A percentile compares a stretch with the other conserved stretches of the same genome.
phyloP scores from a whole-genome alignment of 805 yeast species.

The Cyberlindnera mrakii region DNA sequence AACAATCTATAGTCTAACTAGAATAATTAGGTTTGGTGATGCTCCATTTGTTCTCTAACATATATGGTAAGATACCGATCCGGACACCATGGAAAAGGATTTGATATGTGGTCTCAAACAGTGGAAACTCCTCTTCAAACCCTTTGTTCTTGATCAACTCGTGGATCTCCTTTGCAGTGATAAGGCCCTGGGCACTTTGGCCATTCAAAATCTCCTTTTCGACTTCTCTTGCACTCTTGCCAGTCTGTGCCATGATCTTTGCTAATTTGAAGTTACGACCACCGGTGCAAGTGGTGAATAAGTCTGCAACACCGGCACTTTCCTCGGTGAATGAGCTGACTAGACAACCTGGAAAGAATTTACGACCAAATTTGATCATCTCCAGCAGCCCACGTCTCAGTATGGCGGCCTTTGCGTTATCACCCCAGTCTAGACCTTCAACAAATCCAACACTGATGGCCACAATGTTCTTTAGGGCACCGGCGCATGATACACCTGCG shows the following conservation, averaged over 20 bases:
- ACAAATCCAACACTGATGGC: constrained; percentile 95
- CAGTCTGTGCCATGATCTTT: constrained; percentile 69
- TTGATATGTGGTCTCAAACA: constrained; percentile 34
- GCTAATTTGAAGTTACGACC: constrained; percentile 94
- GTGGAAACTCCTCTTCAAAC: constrained; percentile 48
- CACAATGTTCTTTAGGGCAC: constrained; percentile 91
- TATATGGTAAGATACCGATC: constrained; percentile 53
- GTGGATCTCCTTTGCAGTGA: constrained; percentile 84
- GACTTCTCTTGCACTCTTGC: constrained; percentile 66
- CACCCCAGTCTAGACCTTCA: constrained; percentile 98
- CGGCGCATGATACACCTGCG: constrained; percentile 91
- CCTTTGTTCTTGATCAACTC: constrained; percentile 41
- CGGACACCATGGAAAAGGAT: constrained; percentile 56
- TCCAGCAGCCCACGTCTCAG: constrained; percentile 92
- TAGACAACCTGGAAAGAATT: constrained; percentile 66
- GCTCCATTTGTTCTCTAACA: constrained; percentile 36
- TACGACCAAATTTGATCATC: constrained; percentile 74
- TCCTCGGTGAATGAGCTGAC: constrained; percentile 86
- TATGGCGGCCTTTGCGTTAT: constrained; percentile 92
- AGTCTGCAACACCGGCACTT: constrained; percentile 94
- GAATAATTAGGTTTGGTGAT: constrained; percentile 16
- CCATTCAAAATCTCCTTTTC: constrained; percentile 84
- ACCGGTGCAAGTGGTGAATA: constrained; percentile 93
- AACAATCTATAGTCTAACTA: constrained; percentile 3
- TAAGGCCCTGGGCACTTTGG: constrained; percentile 90